Base-by-base conservation (phyloP, 495 filamentous ascomycete species). In the Cenococcum geophilum region DNA sequence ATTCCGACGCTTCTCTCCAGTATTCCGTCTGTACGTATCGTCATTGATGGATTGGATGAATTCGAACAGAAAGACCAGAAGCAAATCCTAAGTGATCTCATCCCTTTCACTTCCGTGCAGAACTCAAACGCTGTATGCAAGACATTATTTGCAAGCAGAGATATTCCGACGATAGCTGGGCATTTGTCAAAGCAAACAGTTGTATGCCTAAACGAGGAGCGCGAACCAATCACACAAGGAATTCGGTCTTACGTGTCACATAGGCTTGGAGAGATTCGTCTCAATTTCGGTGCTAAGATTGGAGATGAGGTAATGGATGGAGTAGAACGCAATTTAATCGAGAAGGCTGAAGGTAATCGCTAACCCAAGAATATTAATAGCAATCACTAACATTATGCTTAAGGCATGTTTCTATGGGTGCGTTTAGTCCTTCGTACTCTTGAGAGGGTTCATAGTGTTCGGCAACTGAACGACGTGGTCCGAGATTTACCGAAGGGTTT, bases 11-110 rank as follows among this genome's bases (percentile, higher is more conserved):
- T 57, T 5, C 27, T 61, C 16, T 18, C 32, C 14, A 12, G 25
- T 21, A 16, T 57, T 9, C n/a, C n/a, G 3, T 14, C 9, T 40
- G 16, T 27, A n/a, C 27, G 59, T 14, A 61, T 61, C 18, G 11
- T 61, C n/a, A 49, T 61, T 22, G 59, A 61, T 57, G 59, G 59
- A n/a, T 12, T 61, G 20, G 52, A 61, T 47, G 59, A 61, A 48
- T 49, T 16, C 5, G 16, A 25, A 12, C 11, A 45, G 9, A 21
- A 14, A 27, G 27, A 48, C 4, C 59, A 57, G 5, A 20, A 35
- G 2, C 11, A 61, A n/a, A 47, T 55, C 20, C 11, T 61, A 22
- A 23, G 18, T n/a, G 18, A 57, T 37, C 16, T 40, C 11, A 10
- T 57, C 16, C 14, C 32, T 20, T 45, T 57, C 45, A 9, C 45